Evolutionary conservation across 139 green algal genomes (phyloP).

Genomic region (Dunaliella primolecta): DNA sequence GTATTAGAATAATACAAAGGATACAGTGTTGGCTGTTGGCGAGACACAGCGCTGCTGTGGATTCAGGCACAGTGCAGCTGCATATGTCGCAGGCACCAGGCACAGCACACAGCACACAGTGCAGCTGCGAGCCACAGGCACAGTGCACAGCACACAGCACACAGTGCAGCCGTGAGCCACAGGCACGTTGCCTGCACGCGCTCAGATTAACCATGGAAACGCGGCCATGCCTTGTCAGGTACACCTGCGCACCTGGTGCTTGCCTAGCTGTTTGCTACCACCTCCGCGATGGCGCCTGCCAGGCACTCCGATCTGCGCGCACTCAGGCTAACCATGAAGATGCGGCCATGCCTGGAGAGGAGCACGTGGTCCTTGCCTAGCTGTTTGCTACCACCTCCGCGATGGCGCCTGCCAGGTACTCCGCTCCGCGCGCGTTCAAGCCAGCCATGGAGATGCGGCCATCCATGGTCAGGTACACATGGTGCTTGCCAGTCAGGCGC

Average conservation of each 20-base stretch:
- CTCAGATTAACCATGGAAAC: too few species aligned
- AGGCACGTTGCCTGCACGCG: too few species aligned
- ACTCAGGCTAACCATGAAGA: too few species aligned
- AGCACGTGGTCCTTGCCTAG: neutral
- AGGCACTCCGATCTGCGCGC: conserved; percentile 24
- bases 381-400: conserved; percentile 21
- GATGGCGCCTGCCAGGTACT: conserved; percentile 36
- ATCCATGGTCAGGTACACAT: conserved; percentile 48
- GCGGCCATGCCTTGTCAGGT: neutral
- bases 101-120: too few species aligned
- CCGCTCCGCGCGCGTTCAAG: conserved; percentile 6
- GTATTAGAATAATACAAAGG: too few species aligned
- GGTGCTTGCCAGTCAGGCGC: conserved; percentile 39
- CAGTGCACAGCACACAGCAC: too few species aligned
- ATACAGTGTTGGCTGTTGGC: too few species aligned
- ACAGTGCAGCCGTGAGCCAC: too few species aligned
- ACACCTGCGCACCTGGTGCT: neutral
- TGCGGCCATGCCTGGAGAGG: neutral
- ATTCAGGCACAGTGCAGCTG: too few species aligned
- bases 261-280: conserved; percentile 13
- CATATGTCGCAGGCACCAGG: too few species aligned
- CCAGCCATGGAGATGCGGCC: conserved; percentile 44
- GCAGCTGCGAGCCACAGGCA: too few species aligned
- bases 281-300: conserved; percentile 33
- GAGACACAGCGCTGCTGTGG: too few species aligned